These are phyloP conservation scores for Neurospora tetraspora DNA, from an alignment of 495 filamentous ascomycete genomes.

Conservation along the genomic window DNA sequence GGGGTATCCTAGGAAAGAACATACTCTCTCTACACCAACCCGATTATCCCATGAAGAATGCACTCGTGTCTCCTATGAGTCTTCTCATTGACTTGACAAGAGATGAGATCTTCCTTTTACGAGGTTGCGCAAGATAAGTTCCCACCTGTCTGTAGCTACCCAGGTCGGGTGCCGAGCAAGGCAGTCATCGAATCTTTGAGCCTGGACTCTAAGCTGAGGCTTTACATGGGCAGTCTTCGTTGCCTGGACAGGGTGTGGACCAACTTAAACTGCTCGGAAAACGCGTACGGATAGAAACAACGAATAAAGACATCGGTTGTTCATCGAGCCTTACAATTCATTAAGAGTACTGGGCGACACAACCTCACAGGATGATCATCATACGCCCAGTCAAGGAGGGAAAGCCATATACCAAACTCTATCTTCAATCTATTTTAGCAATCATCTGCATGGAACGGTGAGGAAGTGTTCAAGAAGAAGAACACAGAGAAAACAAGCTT, in stretches of 20 bases:
- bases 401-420: not conserved
- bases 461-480: not conserved
- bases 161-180: not conserved
- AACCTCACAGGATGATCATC: not conserved
- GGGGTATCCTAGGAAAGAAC: not conserved
- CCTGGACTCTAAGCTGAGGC: not conserved
- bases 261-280: not conserved
- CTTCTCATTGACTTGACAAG: too few species aligned
- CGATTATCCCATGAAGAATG: too few species aligned
- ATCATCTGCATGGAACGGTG: not conserved
- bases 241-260: not conserved
- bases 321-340: not conserved
- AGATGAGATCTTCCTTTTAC: too few species aligned
- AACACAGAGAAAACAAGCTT: not conserved
- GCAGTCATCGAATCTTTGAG: not conserved
- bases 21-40: too few species aligned
- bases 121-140: not conserved
- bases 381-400: not conserved
- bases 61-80: too few species aligned
- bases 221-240: not conserved
- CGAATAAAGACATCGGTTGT: not conserved
- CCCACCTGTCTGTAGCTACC: not conserved
- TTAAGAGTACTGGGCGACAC: too few species aligned
- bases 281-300: not conserved
- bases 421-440: not conserved